These are phyloP conservation scores for Bjerkandera adusta DNA, from an alignment of 1,284 basidiomycete species.

Conservation along the genomic window DNA sequence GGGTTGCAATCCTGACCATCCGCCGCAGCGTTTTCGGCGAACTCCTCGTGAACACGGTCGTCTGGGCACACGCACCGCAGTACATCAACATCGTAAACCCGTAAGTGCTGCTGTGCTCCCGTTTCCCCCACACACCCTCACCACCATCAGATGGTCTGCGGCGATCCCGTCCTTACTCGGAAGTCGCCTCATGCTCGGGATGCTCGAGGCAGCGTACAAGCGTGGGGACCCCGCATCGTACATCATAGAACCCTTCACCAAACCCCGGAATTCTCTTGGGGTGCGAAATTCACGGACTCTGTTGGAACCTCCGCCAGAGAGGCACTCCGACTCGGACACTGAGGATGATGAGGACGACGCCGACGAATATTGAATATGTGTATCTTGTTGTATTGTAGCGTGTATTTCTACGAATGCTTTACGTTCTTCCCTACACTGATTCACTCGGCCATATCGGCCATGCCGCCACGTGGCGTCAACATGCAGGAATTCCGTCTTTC, in stretches of 20 bases:
- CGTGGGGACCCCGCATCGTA: constrained; percentile 1
- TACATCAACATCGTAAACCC: constrained; percentile 27
- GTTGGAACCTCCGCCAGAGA: no score
- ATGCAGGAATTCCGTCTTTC: no score
- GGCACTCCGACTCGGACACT: no score
- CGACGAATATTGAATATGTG: no score
- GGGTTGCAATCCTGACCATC: constrained; percentile 10
- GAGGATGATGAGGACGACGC: no score
- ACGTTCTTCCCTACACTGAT: no score
- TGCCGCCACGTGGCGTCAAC: no score
- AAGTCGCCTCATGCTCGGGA: constrained; percentile 17
- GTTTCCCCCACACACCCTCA: neutral
- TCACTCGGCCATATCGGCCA: no score
- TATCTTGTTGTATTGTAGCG: no score
- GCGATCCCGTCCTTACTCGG: constrained; percentile 18
- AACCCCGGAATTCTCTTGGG: no score
- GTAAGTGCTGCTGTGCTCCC: constrained; percentile 16
- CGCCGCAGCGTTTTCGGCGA: constrained; percentile 21
- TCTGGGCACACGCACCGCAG: constrained; percentile 22
- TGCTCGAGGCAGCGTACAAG: constrained; percentile 15
- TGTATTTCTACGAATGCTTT: no score
- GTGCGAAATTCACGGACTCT: no score
- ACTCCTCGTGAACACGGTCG: constrained; percentile 20
- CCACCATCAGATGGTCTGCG: constrained; percentile 27
- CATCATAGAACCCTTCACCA: constrained; percentile 11